Evolutionary conservation across 2,329 filamentous ascomycete genomes (phyloP), one percentile per base, ranked within the genome.

Genomic region (Aspergillus jensenii): DNA sequence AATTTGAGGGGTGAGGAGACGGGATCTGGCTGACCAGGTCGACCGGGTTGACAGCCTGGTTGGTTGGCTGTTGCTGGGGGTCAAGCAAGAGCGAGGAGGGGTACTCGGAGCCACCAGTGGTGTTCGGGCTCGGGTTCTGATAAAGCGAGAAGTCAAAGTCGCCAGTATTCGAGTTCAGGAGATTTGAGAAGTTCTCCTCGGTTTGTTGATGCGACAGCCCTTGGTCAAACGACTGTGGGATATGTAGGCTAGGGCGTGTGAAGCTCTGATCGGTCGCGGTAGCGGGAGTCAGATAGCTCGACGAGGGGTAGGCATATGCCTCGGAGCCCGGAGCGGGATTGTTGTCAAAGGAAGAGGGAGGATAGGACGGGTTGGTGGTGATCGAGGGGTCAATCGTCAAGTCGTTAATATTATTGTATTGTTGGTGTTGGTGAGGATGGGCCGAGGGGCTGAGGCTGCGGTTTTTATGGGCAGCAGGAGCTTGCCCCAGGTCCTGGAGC

Each of bases 1-100:
- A 83, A 12, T 81, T 81, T 21, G 84, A 81, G 67, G 71, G 79
- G 74, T 76, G 83, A 65, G 73, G 74, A 19, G 77, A 76, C n/a
- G 76, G 77, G 51, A 79, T 74, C 54, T 76, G 76, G 61, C 76
- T 78, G 61, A 75, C 73, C 41, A 81, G 66, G 58, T 81, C 78
- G 37, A 76, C 78, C 5, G 78, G 78, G 56, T 80, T 80, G 59
- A 81, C 70, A 8, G 72, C 73, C 56, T 76, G 77, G 58, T 74
- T 76, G 48, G 77, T 67, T 17, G 68, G 63, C 61, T 71, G 63
- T 60, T 71, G 70, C 19, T 77, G 74, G n/a, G 74, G 72, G 57
- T 78, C 76, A 37, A 78, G 62, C 62, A 79, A 59, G 15, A 75
- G 64, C 8, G 73, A 73, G 47, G 75, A 69, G 54, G 74, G 70